A percentile compares a stretch with the other conserved stretches of the same genome.
phyloP scores from a whole-genome alignment of 2,329 filamentous ascomycete species.

The Fusarium torreyae region DNA sequence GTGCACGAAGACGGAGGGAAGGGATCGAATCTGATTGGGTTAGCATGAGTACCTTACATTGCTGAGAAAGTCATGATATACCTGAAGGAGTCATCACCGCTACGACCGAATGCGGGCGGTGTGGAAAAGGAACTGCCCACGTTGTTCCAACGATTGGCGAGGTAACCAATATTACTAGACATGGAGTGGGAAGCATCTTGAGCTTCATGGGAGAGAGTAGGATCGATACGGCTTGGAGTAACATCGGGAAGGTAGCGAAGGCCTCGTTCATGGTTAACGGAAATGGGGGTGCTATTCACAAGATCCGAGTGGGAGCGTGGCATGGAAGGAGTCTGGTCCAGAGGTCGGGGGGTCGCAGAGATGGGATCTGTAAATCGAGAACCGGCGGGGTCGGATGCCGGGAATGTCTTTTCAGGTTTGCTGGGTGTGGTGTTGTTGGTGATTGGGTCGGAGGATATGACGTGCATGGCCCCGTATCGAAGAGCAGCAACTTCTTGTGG shows the following conservation, averaged over 20 bases:
- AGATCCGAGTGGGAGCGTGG: conserved; percentile 46
- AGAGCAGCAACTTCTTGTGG: conserved; percentile 80
- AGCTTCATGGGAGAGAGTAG: conserved; percentile 49
- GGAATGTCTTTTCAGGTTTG: conserved; percentile 49
- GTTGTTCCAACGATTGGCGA: conserved; percentile 71
- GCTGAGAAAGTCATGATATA: conserved; percentile 51
- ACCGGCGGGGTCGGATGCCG: conserved; percentile 49
- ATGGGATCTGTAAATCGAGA: conserved; percentile 47
- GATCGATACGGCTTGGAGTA: conserved; percentile 48
- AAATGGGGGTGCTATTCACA: conserved; percentile 48
- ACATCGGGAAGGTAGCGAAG: conserved; percentile 41
- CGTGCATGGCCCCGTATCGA: conserved; percentile 68
- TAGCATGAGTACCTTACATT: conserved; percentile 4
- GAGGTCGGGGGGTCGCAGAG: conserved; percentile 46
- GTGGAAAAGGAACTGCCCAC: conserved; percentile 66
- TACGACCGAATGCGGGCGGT: conserved; percentile 59
- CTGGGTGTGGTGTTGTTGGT: conserved; percentile 48
- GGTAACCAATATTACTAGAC: conserved; percentile 64
- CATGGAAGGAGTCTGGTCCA: conserved; percentile 49
- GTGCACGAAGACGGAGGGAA: conserved; percentile 61
- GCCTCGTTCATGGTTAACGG: conserved; percentile 36
- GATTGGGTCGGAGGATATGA: conserved; percentile 64
- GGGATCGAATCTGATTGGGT: conserved; percentile 58
- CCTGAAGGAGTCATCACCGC: conserved; percentile 63
- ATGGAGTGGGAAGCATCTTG: conserved; percentile 53